These are phyloP conservation scores for Trichoderma sp. DNA, from an alignment of 2,329 filamentous ascomycete species.

Conservation along the genomic window DNA sequence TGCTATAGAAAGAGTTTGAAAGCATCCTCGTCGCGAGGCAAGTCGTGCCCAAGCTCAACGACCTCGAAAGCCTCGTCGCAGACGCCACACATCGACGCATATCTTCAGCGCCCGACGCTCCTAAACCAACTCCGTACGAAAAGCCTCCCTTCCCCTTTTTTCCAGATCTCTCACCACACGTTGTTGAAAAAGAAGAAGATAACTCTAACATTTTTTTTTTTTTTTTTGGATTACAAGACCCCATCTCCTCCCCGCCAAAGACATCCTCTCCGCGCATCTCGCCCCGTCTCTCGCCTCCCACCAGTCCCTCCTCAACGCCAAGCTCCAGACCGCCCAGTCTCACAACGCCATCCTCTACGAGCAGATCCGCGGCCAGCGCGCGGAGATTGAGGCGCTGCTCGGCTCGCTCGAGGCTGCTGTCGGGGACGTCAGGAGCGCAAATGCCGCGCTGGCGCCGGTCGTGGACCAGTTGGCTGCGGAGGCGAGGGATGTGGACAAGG, in stretches of 20 bases:
- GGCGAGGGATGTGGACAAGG: slow-evolving; percentile 43
- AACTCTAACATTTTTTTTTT: background rate
- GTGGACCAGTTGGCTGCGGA: slow-evolving; percentile 55
- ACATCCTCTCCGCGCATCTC: slow-evolving; percentile 60
- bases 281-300: slow-evolving; percentile 56
- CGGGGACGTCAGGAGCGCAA: slow-evolving; percentile 59
- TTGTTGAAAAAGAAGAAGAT: background rate
- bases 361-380: slow-evolving; percentile 57
- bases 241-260: slow-evolving; percentile 58
- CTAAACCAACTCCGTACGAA: slow-evolving; percentile 52
- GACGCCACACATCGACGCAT: slow-evolving; percentile 49
- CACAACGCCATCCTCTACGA: slow-evolving; percentile 60
- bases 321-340: slow-evolving; percentile 59
- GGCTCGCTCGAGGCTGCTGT: slow-evolving; percentile 55
- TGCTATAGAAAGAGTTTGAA: slow-evolving; percentile 59
- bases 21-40: slow-evolving; percentile 55
- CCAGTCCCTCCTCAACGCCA: slow-evolving; percentile 60
- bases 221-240: slow-evolving; percentile 55
- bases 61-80: slow-evolving; percentile 59
- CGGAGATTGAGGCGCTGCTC: slow-evolving; percentile 58
- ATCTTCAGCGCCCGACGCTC: slow-evolving; percentile 32
- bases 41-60: slow-evolving; percentile 62
- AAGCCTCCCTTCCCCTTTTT: slow-evolving; percentile 15
- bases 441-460: slow-evolving; percentile 51
- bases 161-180: background rate